phyloP scores from a whole-genome alignment of 305 asterid genomes.

The Fraxinus albicans region DNA sequence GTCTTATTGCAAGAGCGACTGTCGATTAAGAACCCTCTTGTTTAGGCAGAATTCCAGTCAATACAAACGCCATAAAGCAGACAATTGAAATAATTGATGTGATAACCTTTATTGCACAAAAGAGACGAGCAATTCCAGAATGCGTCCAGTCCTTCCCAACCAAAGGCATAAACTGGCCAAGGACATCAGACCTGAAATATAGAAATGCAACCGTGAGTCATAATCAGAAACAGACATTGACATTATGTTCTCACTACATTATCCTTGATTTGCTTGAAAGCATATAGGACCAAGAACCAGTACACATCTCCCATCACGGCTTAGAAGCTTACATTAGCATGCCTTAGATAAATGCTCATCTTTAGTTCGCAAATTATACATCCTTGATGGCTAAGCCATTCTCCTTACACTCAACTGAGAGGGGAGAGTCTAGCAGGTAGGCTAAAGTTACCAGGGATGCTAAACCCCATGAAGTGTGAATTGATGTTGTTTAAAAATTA shows the following conservation, averaged over 20 bases:
- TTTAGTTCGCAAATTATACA: no score
- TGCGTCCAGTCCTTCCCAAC: neutral
- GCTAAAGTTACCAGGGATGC: no score
- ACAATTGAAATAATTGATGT: neutral
- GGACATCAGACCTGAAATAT: conserved; percentile 91
- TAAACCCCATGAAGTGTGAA: no score
- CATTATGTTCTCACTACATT: neutral
- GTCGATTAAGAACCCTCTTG: neutral
- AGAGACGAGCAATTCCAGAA: conserved; percentile 60
- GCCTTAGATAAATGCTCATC: neutral
- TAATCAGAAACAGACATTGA: conserved; percentile 12
- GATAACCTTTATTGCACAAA: conserved; percentile 83
- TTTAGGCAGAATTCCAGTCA: neutral
- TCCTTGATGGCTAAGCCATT: no score
- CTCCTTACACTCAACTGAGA: no score
- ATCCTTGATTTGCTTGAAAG: neutral
- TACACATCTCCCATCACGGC: neutral
- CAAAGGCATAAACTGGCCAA: conserved; percentile 86
- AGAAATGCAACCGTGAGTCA: conserved; percentile 5
- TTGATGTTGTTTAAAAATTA: no score
- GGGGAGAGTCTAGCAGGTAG: no score
- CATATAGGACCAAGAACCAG: neutral
- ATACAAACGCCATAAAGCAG: neutral
- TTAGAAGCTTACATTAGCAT: neutral
- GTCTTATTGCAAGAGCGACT: neutral